A percentile compares a stretch with the other conserved stretches of the same genome.
Conservation (phyloP, 202 grass and related monocot genomes). For the Schoenoplectus tabernaemontani region DNA sequence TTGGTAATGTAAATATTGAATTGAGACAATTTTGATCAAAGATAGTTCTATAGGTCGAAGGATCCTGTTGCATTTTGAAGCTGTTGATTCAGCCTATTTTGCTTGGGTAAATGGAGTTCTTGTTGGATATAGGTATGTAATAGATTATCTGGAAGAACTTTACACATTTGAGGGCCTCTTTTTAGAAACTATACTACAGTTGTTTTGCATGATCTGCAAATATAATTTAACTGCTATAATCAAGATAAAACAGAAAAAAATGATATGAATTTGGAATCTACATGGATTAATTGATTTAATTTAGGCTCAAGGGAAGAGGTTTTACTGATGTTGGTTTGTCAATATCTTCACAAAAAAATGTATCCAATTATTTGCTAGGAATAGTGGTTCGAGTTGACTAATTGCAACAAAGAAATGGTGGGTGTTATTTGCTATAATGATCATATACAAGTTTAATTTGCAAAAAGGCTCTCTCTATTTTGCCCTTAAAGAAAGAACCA, state of each 20-base stretch:
- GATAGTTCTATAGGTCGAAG: constrained; percentile 57
- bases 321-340: neutral
- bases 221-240: neutral
- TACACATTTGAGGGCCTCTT: neutral
- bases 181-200: neutral
- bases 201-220: neutral
- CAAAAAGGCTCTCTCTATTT: neutral
- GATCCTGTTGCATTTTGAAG: constrained; percentile 95
- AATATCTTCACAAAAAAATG: neutral
- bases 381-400: neutral
- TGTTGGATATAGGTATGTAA: constrained; percentile 78
- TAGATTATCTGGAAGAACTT: neutral
- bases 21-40: constrained; percentile 1
- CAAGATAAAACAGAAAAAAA: neutral
- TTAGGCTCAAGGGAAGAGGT: neutral
- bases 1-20: neutral
- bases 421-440: neutral
- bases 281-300: neutral
- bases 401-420: neutral
- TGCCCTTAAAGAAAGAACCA: neutral
- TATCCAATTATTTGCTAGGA: neutral
- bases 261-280: neutral
- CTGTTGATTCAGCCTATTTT: constrained; percentile 88
- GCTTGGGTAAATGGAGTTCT: constrained; percentile 89
- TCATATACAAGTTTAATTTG: neutral